phyloP scores from a whole-genome alignment of 129 eudicot species.

The Smallanthus sonchifolius region DNA sequence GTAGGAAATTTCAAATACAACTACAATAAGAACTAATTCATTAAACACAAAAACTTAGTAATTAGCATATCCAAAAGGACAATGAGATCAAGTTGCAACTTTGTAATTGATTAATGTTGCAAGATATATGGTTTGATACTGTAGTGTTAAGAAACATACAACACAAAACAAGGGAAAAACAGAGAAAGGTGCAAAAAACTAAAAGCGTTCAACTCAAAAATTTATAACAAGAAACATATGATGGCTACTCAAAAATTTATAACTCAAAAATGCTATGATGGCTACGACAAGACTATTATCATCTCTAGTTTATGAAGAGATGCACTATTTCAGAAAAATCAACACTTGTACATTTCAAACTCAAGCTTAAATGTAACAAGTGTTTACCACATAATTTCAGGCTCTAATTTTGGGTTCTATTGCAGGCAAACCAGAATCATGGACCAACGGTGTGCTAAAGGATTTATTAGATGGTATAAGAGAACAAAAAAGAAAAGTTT shows the following conservation, averaged over 20 bases:
- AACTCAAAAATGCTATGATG: not conserved
- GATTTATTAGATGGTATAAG: not conserved
- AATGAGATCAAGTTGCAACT: not conserved
- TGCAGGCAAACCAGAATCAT: not conserved
- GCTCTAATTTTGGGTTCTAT: not conserved
- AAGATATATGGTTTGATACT: not conserved
- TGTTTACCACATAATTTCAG: not conserved
- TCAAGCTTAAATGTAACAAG: not conserved
- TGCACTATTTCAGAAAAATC: not conserved
- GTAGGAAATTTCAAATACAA: not conserved
- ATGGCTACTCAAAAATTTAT: not conserved
- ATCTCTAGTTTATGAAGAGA: not conserved
- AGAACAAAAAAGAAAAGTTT: not conserved
- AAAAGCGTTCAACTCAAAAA: not conserved
- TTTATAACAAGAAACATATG: not conserved
- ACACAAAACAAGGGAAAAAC: not conserved
- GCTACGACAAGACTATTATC: not conserved
- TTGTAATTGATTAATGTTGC: not conserved
- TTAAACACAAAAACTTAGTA: not conserved
- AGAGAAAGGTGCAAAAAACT: not conserved
- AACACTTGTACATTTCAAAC: not conserved
- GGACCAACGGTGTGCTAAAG: not conserved
- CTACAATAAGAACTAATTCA: not conserved
- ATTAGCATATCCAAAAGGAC: not conserved
- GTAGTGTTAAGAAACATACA: not conserved